Evolutionary conservation across 2,329 filamentous ascomycete species (phyloP).

Genomic region (Verticillium nubilum): DNA sequence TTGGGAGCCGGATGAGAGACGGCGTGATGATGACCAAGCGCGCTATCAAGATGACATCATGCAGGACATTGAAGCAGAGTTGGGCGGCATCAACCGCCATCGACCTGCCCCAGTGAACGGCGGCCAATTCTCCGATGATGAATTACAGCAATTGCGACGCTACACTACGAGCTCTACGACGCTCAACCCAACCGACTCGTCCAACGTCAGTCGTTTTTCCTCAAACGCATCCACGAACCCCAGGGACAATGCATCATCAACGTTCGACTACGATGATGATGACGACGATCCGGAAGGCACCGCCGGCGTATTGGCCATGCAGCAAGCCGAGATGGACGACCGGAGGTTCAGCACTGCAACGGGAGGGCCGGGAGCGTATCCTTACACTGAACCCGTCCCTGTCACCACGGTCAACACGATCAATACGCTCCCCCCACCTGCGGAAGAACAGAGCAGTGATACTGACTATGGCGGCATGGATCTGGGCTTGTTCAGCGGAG

Average conservation of each 20-base stretch:
- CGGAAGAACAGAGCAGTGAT: constrained; percentile 58
- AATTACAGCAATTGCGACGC: constrained; percentile 39
- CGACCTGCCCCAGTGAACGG: constrained; percentile 40
- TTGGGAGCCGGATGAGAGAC: constrained; percentile 30
- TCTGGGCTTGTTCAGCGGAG: constrained; percentile 68
- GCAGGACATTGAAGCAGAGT: constrained; percentile 51
- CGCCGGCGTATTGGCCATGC: constrained; percentile 77
- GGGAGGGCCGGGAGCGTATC: constrained; percentile 32
- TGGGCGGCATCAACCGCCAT: constrained; percentile 33
- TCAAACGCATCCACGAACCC: constrained; percentile 35
- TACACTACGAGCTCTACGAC: constrained; percentile 42
- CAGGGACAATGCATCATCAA: constrained; percentile 28
- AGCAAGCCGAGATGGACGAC: constrained; percentile 75
- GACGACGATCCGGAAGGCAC: constrained; percentile 87
- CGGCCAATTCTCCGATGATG: constrained; percentile 35
- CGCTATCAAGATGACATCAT: constrained; percentile 46
- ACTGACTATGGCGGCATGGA: constrained; percentile 70
- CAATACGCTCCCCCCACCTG: constrained; percentile 37
- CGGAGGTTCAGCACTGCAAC: constrained; percentile 43
- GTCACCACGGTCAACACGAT: constrained; percentile 21
- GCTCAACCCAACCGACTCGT: constrained; percentile 25
- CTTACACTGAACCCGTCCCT: constrained; percentile 33
- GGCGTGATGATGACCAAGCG: constrained; percentile 28
- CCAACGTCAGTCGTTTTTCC: constrained; percentile 31
- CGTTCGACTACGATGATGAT: constrained; percentile 47